These are phyloP conservation scores for Haematococcus lacustris DNA, from an alignment of 139 green algal genomes.

Conservation along the genomic window DNA sequence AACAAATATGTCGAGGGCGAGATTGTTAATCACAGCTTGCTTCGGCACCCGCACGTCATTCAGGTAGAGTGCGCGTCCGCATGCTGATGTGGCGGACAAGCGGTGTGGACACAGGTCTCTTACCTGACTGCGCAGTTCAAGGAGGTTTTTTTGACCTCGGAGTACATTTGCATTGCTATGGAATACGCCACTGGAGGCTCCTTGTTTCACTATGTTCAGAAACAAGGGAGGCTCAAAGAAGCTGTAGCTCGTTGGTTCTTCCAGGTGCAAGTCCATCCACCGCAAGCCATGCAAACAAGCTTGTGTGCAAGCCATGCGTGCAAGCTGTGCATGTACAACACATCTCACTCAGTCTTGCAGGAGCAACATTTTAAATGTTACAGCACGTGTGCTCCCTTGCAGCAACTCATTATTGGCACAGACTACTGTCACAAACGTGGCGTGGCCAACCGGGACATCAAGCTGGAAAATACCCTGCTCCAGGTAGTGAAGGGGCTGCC, in stretches of 20 bases:
- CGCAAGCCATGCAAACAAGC: too few relatives aligned
- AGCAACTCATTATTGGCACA: slow-evolving; percentile 91
- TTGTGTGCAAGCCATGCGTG: too few relatives aligned
- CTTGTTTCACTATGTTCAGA: slow-evolving; percentile 85
- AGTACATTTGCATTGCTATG: slow-evolving; percentile 85
- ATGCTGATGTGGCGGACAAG: too few relatives aligned
- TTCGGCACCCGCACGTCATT: slow-evolving; percentile 95
- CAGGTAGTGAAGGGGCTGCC: slow-evolving; percentile 53
- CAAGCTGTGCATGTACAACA: too few relatives aligned
- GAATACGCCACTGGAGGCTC: slow-evolving; percentile 88
- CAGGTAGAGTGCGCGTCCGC: too few relatives aligned
- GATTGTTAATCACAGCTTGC: slow-evolving; percentile 91
- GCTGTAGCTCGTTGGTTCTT: slow-evolving; percentile 96
- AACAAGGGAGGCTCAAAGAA: slow-evolving; percentile 65
- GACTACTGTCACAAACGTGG: slow-evolving; percentile 76
- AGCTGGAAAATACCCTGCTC: slow-evolving; percentile 32
- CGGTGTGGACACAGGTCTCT: too few relatives aligned
- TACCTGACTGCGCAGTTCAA: too few relatives aligned
- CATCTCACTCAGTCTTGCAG: too few relatives aligned
- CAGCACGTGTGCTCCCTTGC: too few relatives aligned
- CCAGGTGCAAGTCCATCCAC: too few relatives aligned
- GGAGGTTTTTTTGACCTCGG: slow-evolving; percentile 74
- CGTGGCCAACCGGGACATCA: slow-evolving; percentile 87
- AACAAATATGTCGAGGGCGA: slow-evolving; percentile 95
- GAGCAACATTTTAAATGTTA: too few relatives aligned